Evolutionary conservation across 257 asterid genomes (phyloP).

Genomic region (Salvia hispanica): DNA sequence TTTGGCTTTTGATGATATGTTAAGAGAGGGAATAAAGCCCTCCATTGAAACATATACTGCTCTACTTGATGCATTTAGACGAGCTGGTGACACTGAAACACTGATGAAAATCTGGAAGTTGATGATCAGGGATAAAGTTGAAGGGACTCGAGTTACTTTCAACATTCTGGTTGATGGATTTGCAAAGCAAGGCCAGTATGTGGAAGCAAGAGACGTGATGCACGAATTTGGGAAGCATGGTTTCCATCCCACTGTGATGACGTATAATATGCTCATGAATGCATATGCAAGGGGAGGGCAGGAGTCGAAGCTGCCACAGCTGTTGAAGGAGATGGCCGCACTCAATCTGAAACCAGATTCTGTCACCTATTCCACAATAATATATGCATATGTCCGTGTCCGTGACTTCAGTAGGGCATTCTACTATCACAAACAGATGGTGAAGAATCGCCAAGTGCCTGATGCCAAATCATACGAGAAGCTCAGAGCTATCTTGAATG

Average conservation of each 20-base stretch:
- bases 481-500: slow-evolving; percentile 76
- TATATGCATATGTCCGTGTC: slow-evolving; percentile 85
- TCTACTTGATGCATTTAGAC: slow-evolving; percentile 77
- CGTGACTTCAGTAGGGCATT: slow-evolving; percentile 92
- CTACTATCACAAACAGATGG: slow-evolving; percentile 88
- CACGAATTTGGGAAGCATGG: slow-evolving; percentile 86
- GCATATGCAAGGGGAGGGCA: slow-evolving; percentile 91
- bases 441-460: slow-evolving; percentile 77
- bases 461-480: slow-evolving; percentile 75
- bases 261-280: slow-evolving; percentile 88
- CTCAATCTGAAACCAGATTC: slow-evolving; percentile 82
- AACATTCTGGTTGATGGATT: slow-evolving; percentile 85
- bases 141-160: slow-evolving; percentile 78
- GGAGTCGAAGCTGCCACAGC: slow-evolving; percentile 81
- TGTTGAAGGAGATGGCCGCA: slow-evolving; percentile 87
- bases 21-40: slow-evolving; percentile 68
- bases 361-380: slow-evolving; percentile 83
- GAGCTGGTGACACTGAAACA: slow-evolving; percentile 81
- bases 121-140: slow-evolving; percentile 65
- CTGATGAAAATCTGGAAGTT: slow-evolving; percentile 83
- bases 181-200: slow-evolving; percentile 78
- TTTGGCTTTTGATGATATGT: slow-evolving; percentile 69
- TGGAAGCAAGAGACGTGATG: slow-evolving; percentile 80
- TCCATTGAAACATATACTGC: slow-evolving; percentile 89
- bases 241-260: slow-evolving; percentile 78